Percentiles rank a stretch among this genome's conserved stretches.
These are phyloP conservation scores for Alternaria sp. DNA, from an alignment of 2,329 filamentous ascomycete species.

Conservation along the genomic window DNA sequence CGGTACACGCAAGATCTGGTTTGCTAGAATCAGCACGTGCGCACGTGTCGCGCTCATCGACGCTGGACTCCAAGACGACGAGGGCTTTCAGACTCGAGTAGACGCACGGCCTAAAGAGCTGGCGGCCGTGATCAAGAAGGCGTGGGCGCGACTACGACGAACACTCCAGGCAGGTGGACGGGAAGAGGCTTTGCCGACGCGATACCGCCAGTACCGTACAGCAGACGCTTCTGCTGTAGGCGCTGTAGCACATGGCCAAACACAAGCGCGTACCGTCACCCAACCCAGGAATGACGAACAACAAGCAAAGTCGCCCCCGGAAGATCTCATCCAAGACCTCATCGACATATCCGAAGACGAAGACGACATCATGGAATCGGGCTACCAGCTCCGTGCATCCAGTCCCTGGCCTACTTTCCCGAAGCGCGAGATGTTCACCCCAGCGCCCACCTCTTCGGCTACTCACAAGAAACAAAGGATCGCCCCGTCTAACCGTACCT, in stretches of 20 bases:
- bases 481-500: background rate
- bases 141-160: background rate
- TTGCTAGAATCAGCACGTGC: background rate
- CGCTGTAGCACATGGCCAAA: background rate
- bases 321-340: background rate
- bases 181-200: background rate
- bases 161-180: background rate
- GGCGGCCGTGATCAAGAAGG: background rate
- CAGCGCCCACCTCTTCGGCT: background rate
- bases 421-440: background rate
- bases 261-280: background rate
- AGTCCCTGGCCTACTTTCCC: background rate
- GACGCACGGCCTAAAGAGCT: background rate
- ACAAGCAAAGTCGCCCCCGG: background rate
- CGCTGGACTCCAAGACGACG: background rate
- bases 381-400: background rate
- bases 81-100: background rate
- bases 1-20: background rate
- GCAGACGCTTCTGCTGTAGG: background rate
- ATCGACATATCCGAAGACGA: background rate
- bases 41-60: background rate
- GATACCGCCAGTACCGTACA: background rate
- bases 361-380: background rate
- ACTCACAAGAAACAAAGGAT: background rate
- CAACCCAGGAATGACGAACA: background rate